Conservation (phyloP, 176 grass and related monocot genomes). For the Eragrostis curvula region DNA sequence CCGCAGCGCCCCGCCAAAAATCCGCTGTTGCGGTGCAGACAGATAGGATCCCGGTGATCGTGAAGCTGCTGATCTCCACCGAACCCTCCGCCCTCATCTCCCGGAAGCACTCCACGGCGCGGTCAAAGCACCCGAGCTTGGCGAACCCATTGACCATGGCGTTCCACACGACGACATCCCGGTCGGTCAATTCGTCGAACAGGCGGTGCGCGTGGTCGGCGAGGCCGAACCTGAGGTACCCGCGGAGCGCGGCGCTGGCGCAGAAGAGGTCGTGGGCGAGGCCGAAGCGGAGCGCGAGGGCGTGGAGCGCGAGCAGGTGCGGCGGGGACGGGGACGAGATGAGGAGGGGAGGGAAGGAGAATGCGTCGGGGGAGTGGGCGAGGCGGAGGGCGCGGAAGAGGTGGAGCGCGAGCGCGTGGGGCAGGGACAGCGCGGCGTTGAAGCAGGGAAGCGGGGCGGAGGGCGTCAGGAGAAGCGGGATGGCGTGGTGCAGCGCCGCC, state of each 20-base stretch:
- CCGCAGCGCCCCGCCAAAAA: constrained; percentile 29
- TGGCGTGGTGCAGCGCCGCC: constrained; percentile 21
- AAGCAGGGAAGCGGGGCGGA: constrained; percentile 53
- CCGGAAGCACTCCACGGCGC: constrained; percentile 48
- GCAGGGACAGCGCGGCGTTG: constrained; percentile 62
- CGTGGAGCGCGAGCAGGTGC: constrained; percentile 53
- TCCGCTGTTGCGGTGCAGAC: constrained; percentile 52
- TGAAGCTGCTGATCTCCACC: constrained; percentile 58
- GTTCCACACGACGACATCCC: constrained; percentile 69
- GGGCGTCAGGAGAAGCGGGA: constrained; percentile 36
- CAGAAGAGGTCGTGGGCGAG: constrained; percentile 54
- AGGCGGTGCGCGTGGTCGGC: constrained; percentile 52
- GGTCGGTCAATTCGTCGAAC: constrained; percentile 56
- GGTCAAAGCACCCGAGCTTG: constrained; percentile 54
- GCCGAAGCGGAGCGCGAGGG: constrained; percentile 38
- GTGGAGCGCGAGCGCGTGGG: constrained; percentile 51
- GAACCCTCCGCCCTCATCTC: constrained; percentile 47
- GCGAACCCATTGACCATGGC: constrained; percentile 68
- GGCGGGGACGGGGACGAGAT: constrained; percentile 11
- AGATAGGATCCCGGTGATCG: constrained; percentile 58
- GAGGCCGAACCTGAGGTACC: constrained; percentile 45
- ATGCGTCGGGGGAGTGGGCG: constrained; percentile 52
- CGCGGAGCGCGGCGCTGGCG: constrained; percentile 56
- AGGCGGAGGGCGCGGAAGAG: constrained; percentile 50
- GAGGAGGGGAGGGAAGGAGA: constrained; percentile 47